Evolutionary conservation across 2,329 filamentous ascomycete genomes (phyloP).

Genomic region (Pseudogymnoascus sp.): DNA sequence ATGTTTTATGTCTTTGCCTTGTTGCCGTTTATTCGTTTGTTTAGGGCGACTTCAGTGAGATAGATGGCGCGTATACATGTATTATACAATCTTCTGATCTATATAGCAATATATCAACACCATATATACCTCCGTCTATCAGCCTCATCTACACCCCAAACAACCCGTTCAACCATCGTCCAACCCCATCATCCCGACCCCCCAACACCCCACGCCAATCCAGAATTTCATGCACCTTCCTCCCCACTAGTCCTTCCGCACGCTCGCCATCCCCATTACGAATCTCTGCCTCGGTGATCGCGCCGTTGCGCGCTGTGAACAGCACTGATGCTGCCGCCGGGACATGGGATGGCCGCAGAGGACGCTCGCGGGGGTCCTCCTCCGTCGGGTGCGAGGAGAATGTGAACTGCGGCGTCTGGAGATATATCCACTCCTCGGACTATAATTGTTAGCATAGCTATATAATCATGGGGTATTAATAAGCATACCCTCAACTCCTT

Average conservation of each 20-base stretch:
- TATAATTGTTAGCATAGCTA: slow-evolving; percentile 28
- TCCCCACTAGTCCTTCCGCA: slow-evolving; percentile 13
- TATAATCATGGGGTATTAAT: not conserved
- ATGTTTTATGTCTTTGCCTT: too few species aligned
- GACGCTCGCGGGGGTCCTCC: slow-evolving; percentile 43
- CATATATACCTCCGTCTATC: not conserved
- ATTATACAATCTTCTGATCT: not conserved
- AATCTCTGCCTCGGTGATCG: slow-evolving; percentile 15
- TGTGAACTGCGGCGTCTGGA: slow-evolving; percentile 77
- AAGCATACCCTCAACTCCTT: slow-evolving; percentile 49
- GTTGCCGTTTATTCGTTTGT: too few species aligned
- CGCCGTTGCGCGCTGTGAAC: slow-evolving; percentile 20
- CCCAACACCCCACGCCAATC: slow-evolving; percentile 27
- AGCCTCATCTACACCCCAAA: not conserved
- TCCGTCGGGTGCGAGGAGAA: slow-evolving; percentile 55
- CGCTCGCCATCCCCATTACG: not conserved
- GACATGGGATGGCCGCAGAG: slow-evolving; percentile 40
- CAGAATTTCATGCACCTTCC: slow-evolving; percentile 41
- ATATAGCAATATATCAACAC: not conserved
- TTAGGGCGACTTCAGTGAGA: too few species aligned
- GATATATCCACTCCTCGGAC: slow-evolving; percentile 68
- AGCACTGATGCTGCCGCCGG: slow-evolving; percentile 32
- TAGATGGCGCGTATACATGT: too few species aligned
- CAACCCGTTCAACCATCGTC: not conserved
- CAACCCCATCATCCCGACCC: not conserved